phyloP scores from a whole-genome alignment of 345 rosid species.

The Gynandropsis gynandra region DNA sequence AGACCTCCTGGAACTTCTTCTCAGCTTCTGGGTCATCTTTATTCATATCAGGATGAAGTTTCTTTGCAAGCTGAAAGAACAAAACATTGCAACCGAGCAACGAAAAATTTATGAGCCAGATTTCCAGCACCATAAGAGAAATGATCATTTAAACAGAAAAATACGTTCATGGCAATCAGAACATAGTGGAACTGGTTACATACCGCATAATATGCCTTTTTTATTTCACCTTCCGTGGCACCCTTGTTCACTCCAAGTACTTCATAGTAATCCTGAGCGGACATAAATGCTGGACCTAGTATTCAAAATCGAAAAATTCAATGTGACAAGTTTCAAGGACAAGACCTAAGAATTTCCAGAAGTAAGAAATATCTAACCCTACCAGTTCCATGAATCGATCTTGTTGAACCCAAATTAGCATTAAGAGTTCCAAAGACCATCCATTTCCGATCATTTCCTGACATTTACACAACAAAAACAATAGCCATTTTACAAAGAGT shows the following conservation, averaged over 20 bases:
- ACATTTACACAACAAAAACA: constrained; percentile 10
- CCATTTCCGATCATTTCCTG: constrained; percentile 33
- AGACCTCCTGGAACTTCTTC: constrained; percentile 91
- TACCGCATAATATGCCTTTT: constrained; percentile 48
- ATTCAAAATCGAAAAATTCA: constrained; percentile 1
- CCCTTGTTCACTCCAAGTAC: constrained; percentile 78
- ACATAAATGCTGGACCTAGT: constrained; percentile 40
- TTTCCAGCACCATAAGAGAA: too few species aligned
- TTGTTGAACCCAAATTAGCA: constrained; percentile 34
- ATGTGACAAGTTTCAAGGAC: neutral
- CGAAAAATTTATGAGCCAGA: too few species aligned
- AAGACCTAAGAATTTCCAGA: neutral
- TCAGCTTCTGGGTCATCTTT: constrained; percentile 99
- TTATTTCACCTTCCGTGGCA: constrained; percentile 72
- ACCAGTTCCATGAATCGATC: constrained; percentile 88
- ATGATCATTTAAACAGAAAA: neutral
- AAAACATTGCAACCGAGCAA: constrained; percentile 5
- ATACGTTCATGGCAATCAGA: neutral
- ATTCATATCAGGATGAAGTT: constrained; percentile 96
- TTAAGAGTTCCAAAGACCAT: constrained; percentile 38
- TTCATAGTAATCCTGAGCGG: constrained; percentile 67
- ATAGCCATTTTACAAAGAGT: neutral
- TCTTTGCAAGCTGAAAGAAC: constrained; percentile 70
- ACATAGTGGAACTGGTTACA: constrained; percentile 15
- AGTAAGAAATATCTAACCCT: constrained; percentile 6